phyloP scores from a whole-genome alignment of 2,329 filamentous ascomycete genomes.

The Pseudovirgaria hyperparasitica region DNA sequence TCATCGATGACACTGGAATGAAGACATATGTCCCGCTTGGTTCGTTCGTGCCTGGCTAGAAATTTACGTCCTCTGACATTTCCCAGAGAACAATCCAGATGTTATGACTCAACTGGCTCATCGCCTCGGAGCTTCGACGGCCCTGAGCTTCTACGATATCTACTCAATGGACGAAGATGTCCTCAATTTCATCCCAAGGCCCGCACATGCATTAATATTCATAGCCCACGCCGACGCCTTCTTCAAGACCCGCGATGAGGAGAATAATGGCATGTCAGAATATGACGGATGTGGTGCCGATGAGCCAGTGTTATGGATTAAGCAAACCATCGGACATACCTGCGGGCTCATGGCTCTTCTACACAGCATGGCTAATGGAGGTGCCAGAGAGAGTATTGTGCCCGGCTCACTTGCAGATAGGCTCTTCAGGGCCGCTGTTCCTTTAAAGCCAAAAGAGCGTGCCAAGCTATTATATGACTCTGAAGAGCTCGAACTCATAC shows the following conservation, averaged over 20 bases:
- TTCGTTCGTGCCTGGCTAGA: no score
- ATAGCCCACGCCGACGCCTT: conserved; percentile 34
- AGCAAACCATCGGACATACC: conserved; percentile 45
- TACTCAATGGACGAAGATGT: conserved; percentile 39
- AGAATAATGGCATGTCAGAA: conserved; percentile 26
- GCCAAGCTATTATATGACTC: conserved; percentile 40
- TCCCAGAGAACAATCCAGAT: conserved; percentile 42
- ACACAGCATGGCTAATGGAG: conserved; percentile 40
- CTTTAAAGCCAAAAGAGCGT: conserved; percentile 31
- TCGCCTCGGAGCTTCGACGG: conserved; percentile 34
- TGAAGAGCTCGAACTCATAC: conserved; percentile 29
- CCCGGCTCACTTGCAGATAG: conserved; percentile 31
- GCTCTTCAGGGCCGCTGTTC: conserved; percentile 31
- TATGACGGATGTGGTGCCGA: conserved; percentile 35
- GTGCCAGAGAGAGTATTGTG: conserved; percentile 28
- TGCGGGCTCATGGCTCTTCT: conserved; percentile 47
- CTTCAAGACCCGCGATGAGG: conserved; percentile 25
- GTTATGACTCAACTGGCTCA: conserved; percentile 38
- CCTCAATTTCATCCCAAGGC: conserved; percentile 38
- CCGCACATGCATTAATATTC: conserved; percentile 41
- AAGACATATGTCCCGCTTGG: no score
- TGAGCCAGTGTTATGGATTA: conserved; percentile 46
- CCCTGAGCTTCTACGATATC: conserved; percentile 41
- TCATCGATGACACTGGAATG: no score
- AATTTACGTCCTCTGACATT: no score